phyloP scores from a whole-genome alignment of 441 rosid genomes.

The Sinapis alba region DNA sequence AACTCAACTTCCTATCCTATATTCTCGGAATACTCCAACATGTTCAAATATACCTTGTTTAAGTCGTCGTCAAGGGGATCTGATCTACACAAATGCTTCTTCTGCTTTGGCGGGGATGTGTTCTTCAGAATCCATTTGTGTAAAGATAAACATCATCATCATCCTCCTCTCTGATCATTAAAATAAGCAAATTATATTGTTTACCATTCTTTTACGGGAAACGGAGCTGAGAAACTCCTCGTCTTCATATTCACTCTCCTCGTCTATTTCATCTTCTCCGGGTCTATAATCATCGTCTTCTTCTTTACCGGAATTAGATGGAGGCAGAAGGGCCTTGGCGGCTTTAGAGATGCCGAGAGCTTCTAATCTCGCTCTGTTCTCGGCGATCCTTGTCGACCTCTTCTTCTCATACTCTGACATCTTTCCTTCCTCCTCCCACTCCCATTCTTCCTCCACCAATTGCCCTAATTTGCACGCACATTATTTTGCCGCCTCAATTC shows the following conservation, averaged over 20 bases:
- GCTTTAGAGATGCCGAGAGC: conserved; percentile 72
- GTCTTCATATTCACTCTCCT: conserved; percentile 21
- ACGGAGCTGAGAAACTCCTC: conserved; percentile 49
- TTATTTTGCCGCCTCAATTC: neutral
- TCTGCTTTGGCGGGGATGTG: conserved; percentile 45
- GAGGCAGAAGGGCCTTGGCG: conserved; percentile 51
- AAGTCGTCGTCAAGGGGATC: conserved; percentile 49
- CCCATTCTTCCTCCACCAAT: conserved; percentile 13
- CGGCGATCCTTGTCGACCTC: conserved; percentile 76
- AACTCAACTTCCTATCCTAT: too few relatives aligned
- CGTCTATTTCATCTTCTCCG: conserved; percentile 34
- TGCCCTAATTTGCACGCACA: neutral
- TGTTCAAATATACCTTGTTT: conserved; percentile 47
- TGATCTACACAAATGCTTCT: conserved; percentile 34
- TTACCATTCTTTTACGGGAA: conserved; percentile 52
- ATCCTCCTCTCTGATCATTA: neutral
- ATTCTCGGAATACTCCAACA: too few relatives aligned
- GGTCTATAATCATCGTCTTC: conserved; percentile 64
- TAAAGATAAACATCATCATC: neutral
- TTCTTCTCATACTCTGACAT: conserved; percentile 71
- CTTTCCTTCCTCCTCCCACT: conserved; percentile 23
- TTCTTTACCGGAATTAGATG: conserved; percentile 38
- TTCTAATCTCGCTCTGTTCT: conserved; percentile 84
- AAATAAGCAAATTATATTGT: neutral
- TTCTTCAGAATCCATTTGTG: conserved; percentile 6